A percentile compares a stretch with the other conserved stretches of the same genome.
These are phyloP conservation scores for Alternaria conjuncta DNA, from an alignment of 2,329 filamentous ascomycete genomes.

Conservation along the genomic window DNA sequence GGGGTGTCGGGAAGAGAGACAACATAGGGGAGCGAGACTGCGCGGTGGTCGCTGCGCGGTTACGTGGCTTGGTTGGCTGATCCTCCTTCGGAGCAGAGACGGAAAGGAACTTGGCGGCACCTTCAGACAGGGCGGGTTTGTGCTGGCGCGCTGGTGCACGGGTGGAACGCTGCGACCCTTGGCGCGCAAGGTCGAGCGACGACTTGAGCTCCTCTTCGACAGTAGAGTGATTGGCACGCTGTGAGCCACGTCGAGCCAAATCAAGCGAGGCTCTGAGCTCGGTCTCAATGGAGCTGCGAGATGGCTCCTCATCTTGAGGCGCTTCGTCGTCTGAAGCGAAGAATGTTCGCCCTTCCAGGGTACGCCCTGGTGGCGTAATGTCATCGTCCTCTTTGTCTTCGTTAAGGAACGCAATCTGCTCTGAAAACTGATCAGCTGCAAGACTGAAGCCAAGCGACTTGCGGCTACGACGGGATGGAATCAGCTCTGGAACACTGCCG, in stretches of 20 bases:
- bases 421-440: slow-evolving; percentile 41
- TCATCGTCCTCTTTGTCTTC: slow-evolving; percentile 40
- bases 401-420: slow-evolving; percentile 40
- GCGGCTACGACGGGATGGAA: slow-evolving; percentile 43
- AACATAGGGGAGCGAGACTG: slow-evolving; percentile 33
- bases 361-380: slow-evolving; percentile 37
- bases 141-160: slow-evolving; percentile 27
- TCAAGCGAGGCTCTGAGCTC: slow-evolving; percentile 37
- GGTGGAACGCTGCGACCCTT: slow-evolving; percentile 27
- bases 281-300: slow-evolving; percentile 19
- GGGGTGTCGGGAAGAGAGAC: slow-evolving; percentile 45
- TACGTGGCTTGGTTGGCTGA: slow-evolving; percentile 19
- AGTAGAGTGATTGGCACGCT: slow-evolving; percentile 18
- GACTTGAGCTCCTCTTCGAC: slow-evolving; percentile 24
- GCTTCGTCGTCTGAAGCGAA: slow-evolving; percentile 35
- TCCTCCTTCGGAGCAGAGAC: slow-evolving; percentile 9
- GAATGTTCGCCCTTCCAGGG: slow-evolving; percentile 34
- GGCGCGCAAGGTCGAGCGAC: slow-evolving; percentile 31
- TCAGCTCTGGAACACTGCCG: slow-evolving; percentile 48
- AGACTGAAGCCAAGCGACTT: slow-evolving; percentile 37
- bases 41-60: slow-evolving; percentile 38
- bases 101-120: slow-evolving; percentile 40
- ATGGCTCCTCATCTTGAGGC: slow-evolving; percentile 8
- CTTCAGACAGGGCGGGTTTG: slow-evolving; percentile 43
- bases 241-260: slow-evolving; percentile 34